Evolutionary conservation across 179 eudicot species (phyloP).

Genomic region (Amaranthus tricolor): DNA sequence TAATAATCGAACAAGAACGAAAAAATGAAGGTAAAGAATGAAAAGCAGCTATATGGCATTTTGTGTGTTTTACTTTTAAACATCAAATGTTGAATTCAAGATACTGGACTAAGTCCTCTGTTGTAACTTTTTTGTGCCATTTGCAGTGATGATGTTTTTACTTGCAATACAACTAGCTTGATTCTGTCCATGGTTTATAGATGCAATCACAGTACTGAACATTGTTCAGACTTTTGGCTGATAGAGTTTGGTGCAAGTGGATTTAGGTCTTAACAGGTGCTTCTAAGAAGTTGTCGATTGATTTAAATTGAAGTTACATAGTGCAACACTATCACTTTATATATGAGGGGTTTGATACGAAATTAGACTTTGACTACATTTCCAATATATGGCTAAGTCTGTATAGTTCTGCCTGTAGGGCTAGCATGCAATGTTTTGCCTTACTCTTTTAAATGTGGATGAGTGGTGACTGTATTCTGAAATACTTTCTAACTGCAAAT

Average conservation of each 20-base stretch:
- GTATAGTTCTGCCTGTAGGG: conserved; percentile 1
- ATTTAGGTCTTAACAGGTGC: neutral
- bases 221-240: neutral
- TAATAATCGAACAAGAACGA: too few relatives aligned
- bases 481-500: neutral
- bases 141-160: neutral
- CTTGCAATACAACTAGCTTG: neutral
- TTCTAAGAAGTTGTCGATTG: neutral
- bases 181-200: neutral
- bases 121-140: neutral
- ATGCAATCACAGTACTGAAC: neutral
- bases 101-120: neutral
- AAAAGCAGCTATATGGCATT: too few relatives aligned
- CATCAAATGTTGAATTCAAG: neutral
- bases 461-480: neutral
- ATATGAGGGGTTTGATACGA: neutral
- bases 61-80: too few relatives aligned
- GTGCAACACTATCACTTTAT: neutral
- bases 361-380: neutral
- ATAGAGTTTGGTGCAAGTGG: neutral
- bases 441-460: neutral
- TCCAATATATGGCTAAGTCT: neutral
- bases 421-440: neutral
- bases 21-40: too few relatives aligned
- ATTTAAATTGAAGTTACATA: neutral